phyloP scores from a whole-genome alignment of 1,284 basidiomycete species.

The Heterobasidion annosum region DNA sequence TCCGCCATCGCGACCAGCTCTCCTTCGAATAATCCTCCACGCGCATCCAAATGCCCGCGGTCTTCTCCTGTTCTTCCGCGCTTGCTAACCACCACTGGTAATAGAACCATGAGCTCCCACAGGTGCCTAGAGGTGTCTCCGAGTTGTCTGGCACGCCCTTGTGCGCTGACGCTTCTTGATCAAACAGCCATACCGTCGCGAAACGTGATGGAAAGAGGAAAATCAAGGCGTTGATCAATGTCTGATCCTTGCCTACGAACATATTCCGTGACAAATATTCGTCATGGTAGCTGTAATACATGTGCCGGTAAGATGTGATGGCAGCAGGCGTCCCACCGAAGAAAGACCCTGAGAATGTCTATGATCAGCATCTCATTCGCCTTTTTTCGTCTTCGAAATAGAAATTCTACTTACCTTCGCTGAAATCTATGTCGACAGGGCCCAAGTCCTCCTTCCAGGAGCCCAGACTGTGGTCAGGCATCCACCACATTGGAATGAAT shows the following conservation, averaged over 20 bases:
- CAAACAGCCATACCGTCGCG: conserved; percentile 24
- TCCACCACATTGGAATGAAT: conserved; percentile 31
- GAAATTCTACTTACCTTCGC: conserved; percentile 28
- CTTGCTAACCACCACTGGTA: conserved; percentile 39
- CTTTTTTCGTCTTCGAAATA: background rate
- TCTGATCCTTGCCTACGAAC: conserved; percentile 49
- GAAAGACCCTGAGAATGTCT: conserved; percentile 34
- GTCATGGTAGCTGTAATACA: conserved; percentile 42
- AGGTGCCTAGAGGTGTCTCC: conserved; percentile 23
- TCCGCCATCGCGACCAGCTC: background rate
- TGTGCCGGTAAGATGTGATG: conserved; percentile 30
- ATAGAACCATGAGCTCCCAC: conserved; percentile 35
- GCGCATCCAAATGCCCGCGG: conserved; percentile 18
- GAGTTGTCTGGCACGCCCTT: conserved; percentile 5
- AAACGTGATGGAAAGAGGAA: conserved; percentile 36
- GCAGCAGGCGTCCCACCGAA: conserved; percentile 37
- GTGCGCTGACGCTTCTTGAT: conserved; percentile 10
- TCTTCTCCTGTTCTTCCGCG: conserved; percentile 18
- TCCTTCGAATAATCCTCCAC: background rate
- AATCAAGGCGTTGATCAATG: conserved; percentile 39
- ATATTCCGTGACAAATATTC: conserved; percentile 29
- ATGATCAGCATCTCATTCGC: background rate
- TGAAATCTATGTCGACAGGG: conserved; percentile 34
- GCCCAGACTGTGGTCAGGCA: conserved; percentile 21
- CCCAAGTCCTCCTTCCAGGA: conserved; percentile 35